Evolutionary conservation across 192 early-diverging fungal genomes (phyloP).

Genomic region (Backusella sp.): DNA sequence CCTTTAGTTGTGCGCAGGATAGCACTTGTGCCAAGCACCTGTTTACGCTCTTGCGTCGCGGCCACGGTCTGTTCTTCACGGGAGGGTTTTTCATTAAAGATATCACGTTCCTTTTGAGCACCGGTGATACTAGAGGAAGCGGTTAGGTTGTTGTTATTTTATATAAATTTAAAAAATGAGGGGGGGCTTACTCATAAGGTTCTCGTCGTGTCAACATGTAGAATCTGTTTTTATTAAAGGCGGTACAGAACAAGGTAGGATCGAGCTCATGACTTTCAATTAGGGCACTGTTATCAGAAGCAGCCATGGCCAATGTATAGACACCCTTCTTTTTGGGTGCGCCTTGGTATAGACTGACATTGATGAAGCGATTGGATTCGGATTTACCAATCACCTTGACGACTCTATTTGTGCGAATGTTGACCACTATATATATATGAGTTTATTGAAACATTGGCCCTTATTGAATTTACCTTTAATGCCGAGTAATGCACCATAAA

Average conservation of each 20-base stretch:
- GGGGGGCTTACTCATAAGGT: slow-evolving; percentile 73
- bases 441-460: not conserved
- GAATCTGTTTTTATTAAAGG: slow-evolving; percentile 90
- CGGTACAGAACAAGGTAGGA: slow-evolving; percentile 89
- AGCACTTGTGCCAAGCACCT: slow-evolving; percentile 65
- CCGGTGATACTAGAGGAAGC: slow-evolving; percentile 14
- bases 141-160: not conserved
- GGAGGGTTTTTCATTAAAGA: slow-evolving; percentile 97
- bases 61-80: slow-evolving; percentile 95
- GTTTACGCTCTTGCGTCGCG: slow-evolving; percentile 56
- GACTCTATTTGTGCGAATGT: slow-evolving; percentile 84
- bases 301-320: slow-evolving; percentile 79
- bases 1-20: slow-evolving; percentile 89
- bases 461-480: slow-evolving; percentile 63
- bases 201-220: slow-evolving; percentile 91
- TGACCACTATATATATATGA: slow-evolving; percentile 57
- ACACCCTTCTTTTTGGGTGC: slow-evolving; percentile 78
- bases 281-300: slow-evolving; percentile 80
- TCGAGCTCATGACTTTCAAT: slow-evolving; percentile 66
- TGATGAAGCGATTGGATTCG: slow-evolving; percentile 89
- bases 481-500: slow-evolving; percentile 92
- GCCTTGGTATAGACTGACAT: slow-evolving; percentile 88
- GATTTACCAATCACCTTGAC: slow-evolving; percentile 83
- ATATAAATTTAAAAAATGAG: too few species aligned
- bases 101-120: slow-evolving; percentile 74